phyloP scores from a whole-genome alignment of 2,329 filamentous ascomycete genomes.

The Calonectria multiphialidica region DNA sequence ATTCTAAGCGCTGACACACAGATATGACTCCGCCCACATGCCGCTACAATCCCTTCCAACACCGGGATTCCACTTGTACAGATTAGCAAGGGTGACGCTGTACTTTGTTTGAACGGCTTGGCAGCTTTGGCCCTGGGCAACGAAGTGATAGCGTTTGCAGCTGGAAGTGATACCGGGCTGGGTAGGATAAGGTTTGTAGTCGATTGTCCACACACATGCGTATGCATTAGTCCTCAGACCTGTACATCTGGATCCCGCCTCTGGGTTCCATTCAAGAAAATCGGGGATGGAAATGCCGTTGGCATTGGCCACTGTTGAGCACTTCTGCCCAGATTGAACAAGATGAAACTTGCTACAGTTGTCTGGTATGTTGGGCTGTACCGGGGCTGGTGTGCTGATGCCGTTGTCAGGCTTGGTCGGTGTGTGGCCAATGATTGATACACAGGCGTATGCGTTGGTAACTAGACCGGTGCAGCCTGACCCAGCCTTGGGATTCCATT shows the following conservation, averaged over 20 bases:
- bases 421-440: conserved; percentile 20
- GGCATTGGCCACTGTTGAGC: conserved; percentile 36
- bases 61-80: conserved; percentile 36
- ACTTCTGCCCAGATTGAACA: conserved; percentile 39
- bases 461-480: background rate
- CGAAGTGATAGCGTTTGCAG: conserved; percentile 2
- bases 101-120: background rate
- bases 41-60: conserved; percentile 22
- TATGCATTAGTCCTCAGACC: conserved; percentile 9
- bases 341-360: conserved; percentile 47
- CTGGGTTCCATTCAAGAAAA: conserved; percentile 41
- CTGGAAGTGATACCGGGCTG: background rate
- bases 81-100: conserved; percentile 12
- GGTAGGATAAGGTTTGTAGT: background rate
- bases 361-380: conserved; percentile 44
- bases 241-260: conserved; percentile 27
- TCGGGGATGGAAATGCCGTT: conserved; percentile 38
- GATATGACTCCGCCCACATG: conserved; percentile 16
- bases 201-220: conserved; percentile 28
- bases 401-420: conserved; percentile 5
- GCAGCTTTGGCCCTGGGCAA: background rate
- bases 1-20: background rate
- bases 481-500: conserved; percentile 22
- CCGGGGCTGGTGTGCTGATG: background rate
- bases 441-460: conserved; percentile 6